Evolutionary conservation across 2,329 filamentous ascomycete species (phyloP).

Genomic region (Sarocladium strictum): DNA sequence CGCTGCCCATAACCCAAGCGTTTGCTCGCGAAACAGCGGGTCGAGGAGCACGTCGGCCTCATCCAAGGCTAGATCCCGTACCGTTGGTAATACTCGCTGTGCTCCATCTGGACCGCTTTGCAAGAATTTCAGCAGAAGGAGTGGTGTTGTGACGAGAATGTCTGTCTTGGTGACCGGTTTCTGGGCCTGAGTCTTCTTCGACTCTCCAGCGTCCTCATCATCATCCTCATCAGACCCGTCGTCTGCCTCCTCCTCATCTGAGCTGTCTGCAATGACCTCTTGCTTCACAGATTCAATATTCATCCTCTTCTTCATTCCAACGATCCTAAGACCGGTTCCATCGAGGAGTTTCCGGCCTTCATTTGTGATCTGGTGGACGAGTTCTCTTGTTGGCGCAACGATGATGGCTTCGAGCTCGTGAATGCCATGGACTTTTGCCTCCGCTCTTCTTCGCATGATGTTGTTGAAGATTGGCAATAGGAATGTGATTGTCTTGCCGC

Average conservation of each 20-base stretch:
- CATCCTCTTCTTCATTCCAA: slow-evolving; percentile 83
- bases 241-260: slow-evolving; percentile 27
- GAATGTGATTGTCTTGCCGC: slow-evolving; percentile 93
- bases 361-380: slow-evolving; percentile 73
- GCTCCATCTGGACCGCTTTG: slow-evolving; percentile 35
- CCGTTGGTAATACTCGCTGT: slow-evolving; percentile 53
- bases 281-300: slow-evolving; percentile 47
- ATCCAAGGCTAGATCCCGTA: slow-evolving; percentile 75
- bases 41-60: slow-evolving; percentile 95
- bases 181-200: slow-evolving; percentile 15
- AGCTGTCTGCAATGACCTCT: slow-evolving; percentile 24
- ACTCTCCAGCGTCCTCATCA: slow-evolving; percentile 12
- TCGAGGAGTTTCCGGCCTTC: slow-evolving; percentile 77
- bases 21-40: slow-evolving; percentile 84
- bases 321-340: slow-evolving; percentile 72
- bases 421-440: slow-evolving; percentile 29
- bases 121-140: slow-evolving; percentile 71
- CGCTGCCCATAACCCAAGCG: slow-evolving; percentile 74
- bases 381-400: slow-evolving; percentile 71
- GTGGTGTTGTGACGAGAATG: slow-evolving; percentile 35
- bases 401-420: slow-evolving; percentile 62
- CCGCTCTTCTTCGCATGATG: slow-evolving; percentile 53
- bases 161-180: slow-evolving; percentile 28
- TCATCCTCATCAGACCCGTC: slow-evolving; percentile 31
- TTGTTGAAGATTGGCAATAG: slow-evolving; percentile 79